phyloP scores from a whole-genome alignment of 345 rosid species.

The Microthlaspi erraticum region DNA sequence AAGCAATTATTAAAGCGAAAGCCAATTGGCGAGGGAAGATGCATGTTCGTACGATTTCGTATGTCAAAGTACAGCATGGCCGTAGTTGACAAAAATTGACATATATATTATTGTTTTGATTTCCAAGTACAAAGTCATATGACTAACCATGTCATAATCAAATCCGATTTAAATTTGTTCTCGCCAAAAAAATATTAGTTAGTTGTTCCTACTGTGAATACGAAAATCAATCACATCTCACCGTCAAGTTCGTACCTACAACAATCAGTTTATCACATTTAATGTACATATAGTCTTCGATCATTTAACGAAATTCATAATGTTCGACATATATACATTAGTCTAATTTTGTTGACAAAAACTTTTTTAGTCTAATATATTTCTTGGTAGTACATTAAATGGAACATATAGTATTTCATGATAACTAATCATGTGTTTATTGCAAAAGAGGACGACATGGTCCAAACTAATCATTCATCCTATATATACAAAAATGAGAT shows the following conservation, averaged over 20 bases:
- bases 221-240: no score
- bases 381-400: no score
- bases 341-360: no score
- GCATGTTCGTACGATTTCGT: constrained; percentile 42
- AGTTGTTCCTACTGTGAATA: no score
- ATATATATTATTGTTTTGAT: constrained; percentile 1
- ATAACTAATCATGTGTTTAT: background rate
- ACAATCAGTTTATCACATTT: background rate
- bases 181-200: no score
- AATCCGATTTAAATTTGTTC: no score
- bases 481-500: constrained; percentile 15
- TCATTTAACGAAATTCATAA: background rate
- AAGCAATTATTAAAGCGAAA: constrained; percentile 32
- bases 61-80: constrained; percentile 38
- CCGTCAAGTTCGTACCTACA: no score
- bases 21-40: constrained; percentile 9
- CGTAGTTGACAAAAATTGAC: background rate
- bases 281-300: background rate
- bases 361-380: no score
- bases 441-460: constrained; percentile 33
- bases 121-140: background rate
- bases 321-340: no score
- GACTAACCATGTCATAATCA: no score
- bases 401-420: no score
- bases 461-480: constrained; percentile 25